Base-by-base conservation (phyloP, 331 rosid genomes). In the Acacia pycnantha region DNA sequence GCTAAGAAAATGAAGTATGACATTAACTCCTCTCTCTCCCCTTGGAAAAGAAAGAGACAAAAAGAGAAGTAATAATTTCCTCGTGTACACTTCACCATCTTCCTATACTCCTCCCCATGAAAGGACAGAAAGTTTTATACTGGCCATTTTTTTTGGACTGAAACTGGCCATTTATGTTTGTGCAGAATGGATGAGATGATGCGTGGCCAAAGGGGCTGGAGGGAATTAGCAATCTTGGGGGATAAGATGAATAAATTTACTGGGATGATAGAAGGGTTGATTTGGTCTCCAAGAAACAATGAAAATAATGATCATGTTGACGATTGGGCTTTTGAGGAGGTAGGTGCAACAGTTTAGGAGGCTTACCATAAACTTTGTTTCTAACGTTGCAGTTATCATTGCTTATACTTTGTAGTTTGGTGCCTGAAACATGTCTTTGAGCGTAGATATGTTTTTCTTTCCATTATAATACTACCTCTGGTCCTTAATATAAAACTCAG, bases 151-250 rank as follows among this genome's bases (percentile, higher is more conserved):
- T 35, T 35, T 31, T 0, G 37, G 37, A 35, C 37, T 35, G 37
- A 35, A 35, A 35, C 37, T 35, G 37, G 37, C 37, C 40, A 35
- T 35, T 50, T 67, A 31, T 59, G 51, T 68, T 76, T 65, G 19
- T 82, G 86, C 87, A 94, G 98, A 90, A 92, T 94, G 98, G 98
- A 94, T 37, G 92, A 91, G 87, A 94, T 94, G 98, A 94, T 94
- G 98, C 88, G 92, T 33, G 98, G 98, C 82, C 97, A 92, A 88
- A 92, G 97, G 84, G 98, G 98, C 18, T 92, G 98, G 98, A 91
- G 92, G 79, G 98, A 94, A 78, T 86, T 94, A 75, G 92, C 98
- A 69, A 84, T 86, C 80, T 85, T 94, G 88, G 98, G 98, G 31
- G 97, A 91, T 86, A 94, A 91, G 88, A 65, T 89, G 64, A 91